Evolutionary conservation across 805 yeast genomes (phyloP).

Genomic region (Sugiyamaella mastotermitis): DNA sequence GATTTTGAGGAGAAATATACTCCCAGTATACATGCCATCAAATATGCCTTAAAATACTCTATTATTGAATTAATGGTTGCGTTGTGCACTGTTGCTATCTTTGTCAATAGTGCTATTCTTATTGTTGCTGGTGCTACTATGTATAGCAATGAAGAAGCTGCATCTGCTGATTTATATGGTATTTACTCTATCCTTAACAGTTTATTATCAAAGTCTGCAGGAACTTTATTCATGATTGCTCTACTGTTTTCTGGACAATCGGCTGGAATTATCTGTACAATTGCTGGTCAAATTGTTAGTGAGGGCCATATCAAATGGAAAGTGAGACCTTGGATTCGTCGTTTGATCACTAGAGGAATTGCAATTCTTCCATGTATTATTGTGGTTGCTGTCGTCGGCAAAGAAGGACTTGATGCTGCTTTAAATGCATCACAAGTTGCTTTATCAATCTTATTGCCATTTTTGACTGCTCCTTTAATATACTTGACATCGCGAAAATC

Average conservation of each 20-base stretch:
- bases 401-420: constrained; percentile 62
- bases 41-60: constrained; percentile 72
- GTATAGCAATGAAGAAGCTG: constrained; percentile 51
- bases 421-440: constrained; percentile 84
- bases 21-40: constrained; percentile 70
- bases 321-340: constrained; percentile 73
- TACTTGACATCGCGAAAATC: constrained; percentile 68
- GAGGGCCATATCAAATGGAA: constrained; percentile 84
- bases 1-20: constrained; percentile 45
- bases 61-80: constrained; percentile 80
- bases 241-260: constrained; percentile 87
- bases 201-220: constrained; percentile 80
- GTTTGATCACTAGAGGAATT: constrained; percentile 55
- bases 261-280: constrained; percentile 90
- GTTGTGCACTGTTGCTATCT: constrained; percentile 80
- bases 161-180: constrained; percentile 75
- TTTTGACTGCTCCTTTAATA: constrained; percentile 77
- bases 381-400: constrained; percentile 67
- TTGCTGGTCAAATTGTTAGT: constrained; percentile 90
- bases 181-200: constrained; percentile 64
- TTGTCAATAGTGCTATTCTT: constrained; percentile 83
- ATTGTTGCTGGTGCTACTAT: constrained; percentile 90
- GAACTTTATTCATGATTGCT: constrained; percentile 82
- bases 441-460: constrained; percentile 74
- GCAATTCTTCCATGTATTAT: constrained; percentile 77